phyloP scores from a whole-genome alignment of 139 green algal genomes.

The Parachlorella kessleri region DNA sequence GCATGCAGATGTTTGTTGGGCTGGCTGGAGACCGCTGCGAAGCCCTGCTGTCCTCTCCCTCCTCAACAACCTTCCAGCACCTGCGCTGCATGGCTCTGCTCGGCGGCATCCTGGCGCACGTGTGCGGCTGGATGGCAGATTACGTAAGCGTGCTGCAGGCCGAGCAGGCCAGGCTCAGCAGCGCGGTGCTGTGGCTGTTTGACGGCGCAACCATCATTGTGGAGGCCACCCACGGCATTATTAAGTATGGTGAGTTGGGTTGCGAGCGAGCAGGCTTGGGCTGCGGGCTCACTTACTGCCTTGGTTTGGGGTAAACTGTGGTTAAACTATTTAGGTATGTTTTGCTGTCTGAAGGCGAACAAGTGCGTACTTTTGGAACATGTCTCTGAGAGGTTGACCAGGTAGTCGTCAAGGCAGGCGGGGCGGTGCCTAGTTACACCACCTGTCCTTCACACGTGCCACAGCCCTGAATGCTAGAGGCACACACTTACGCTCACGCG shows the following conservation, averaged over 20 bases:
- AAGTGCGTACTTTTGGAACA: too few species aligned
- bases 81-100: slow-evolving; percentile 24
- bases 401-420: too few species aligned
- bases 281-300: too few species aligned
- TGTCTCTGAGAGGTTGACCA: too few species aligned
- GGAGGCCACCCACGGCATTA: slow-evolving; percentile 13
- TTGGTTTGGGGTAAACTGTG: too few species aligned
- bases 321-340: too few species aligned
- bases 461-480: not conserved
- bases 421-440: too few species aligned
- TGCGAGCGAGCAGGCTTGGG: too few species aligned
- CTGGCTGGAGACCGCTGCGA: slow-evolving; percentile 31
- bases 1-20: slow-evolving; percentile 11
- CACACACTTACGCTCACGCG: not conserved
- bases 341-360: too few species aligned
- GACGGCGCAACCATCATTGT: slow-evolving; percentile 18
- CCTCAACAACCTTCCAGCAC: slow-evolving; percentile 13
- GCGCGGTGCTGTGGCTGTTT: slow-evolving; percentile 30
- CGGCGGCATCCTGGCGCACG: slow-evolving; percentile 21
- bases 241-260: slow-evolving; percentile 25
- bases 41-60: slow-evolving; percentile 26
- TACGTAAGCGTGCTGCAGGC: not conserved
- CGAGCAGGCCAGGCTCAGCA: not conserved
- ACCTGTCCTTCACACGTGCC: too few species aligned
- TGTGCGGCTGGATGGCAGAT: not conserved